Conservation (phyloP, 2,329 filamentous ascomycete species). For the Calonectria fujianensis region DNA sequence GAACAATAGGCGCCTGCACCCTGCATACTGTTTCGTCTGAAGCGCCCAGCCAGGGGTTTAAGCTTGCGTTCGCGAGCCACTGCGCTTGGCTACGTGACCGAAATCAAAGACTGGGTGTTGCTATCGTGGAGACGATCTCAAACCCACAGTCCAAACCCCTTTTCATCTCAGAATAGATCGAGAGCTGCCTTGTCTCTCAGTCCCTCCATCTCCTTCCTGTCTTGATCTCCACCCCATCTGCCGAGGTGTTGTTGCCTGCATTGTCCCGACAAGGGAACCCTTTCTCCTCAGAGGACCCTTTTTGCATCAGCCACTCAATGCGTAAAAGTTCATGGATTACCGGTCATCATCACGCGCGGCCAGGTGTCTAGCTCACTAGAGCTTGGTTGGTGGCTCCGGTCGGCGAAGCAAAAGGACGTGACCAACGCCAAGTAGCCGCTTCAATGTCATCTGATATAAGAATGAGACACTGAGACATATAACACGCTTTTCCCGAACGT, state of each 20-base stretch:
- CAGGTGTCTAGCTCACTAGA: not conserved
- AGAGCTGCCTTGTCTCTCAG: not conserved
- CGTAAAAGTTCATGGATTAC: not conserved
- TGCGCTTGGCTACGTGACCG: constrained; percentile 3
- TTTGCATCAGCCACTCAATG: constrained; percentile 22
- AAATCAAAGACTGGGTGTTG: constrained; percentile 5
- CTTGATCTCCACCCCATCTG: constrained; percentile 11
- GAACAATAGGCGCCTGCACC: constrained; percentile 4
- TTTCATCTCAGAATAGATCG: not conserved
- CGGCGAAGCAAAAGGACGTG: not conserved
- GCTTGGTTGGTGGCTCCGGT: constrained; percentile 3
- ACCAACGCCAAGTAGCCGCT: constrained; percentile 20
- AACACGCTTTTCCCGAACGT: not conserved
- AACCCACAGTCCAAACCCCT: not conserved
- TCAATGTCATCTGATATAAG: constrained; percentile 4
- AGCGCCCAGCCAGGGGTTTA: constrained; percentile 5
- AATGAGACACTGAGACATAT: constrained; percentile 22
- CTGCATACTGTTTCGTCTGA: constrained; percentile 9
- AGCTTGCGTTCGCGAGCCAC: not conserved
- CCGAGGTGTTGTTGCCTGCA: not conserved
- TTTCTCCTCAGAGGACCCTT: constrained; percentile 10
- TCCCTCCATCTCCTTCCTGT: not conserved
- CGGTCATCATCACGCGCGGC: not conserved
- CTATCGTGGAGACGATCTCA: not conserved
- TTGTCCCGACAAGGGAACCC: constrained; percentile 12